Percentiles rank a stretch among this genome's conserved stretches.
Conservation (phyloP, 345 rosid species). For the Noccaea caerulescens region DNA sequence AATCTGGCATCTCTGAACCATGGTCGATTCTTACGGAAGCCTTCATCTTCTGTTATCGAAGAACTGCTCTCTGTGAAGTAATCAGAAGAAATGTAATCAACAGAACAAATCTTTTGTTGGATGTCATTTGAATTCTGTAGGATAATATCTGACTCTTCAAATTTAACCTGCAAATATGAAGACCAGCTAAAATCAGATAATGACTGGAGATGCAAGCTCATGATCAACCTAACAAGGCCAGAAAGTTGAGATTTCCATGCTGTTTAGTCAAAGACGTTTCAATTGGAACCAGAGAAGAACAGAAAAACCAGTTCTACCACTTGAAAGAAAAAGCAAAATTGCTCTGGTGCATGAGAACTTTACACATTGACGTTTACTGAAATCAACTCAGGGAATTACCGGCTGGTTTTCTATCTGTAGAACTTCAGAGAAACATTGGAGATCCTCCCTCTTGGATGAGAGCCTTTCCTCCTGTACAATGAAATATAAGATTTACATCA, state of each 20-base stretch:
- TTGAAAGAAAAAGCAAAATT: constrained; percentile 28
- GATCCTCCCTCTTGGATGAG: constrained; percentile 44
- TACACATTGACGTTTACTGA: background rate
- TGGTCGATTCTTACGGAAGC: constrained; percentile 43
- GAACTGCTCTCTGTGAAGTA: constrained; percentile 47
- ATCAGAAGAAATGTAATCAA: constrained; percentile 55
- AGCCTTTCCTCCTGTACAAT: constrained; percentile 50
- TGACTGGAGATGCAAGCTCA: constrained; percentile 8
- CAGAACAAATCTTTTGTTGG: constrained; percentile 57
- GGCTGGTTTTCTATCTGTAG: constrained; percentile 46
- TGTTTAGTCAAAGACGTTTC: constrained; percentile 8
- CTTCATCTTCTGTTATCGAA: constrained; percentile 50
- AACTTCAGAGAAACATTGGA: constrained; percentile 50
- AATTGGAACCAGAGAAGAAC: constrained; percentile 22
- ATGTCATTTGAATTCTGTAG: constrained; percentile 45
- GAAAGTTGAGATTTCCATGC: background rate
- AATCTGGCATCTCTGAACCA: constrained; percentile 47
- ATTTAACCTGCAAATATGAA: constrained; percentile 49
- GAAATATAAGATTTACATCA: background rate
- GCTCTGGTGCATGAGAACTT: background rate
- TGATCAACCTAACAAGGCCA: constrained; percentile 5
- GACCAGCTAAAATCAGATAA: constrained; percentile 23
- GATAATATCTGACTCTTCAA: constrained; percentile 36
- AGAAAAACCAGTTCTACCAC: background rate
- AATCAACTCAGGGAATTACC: constrained; percentile 45